Conservation (phyloP, 2,329 filamentous ascomycete species). For the Sphaerulina populicola region DNA sequence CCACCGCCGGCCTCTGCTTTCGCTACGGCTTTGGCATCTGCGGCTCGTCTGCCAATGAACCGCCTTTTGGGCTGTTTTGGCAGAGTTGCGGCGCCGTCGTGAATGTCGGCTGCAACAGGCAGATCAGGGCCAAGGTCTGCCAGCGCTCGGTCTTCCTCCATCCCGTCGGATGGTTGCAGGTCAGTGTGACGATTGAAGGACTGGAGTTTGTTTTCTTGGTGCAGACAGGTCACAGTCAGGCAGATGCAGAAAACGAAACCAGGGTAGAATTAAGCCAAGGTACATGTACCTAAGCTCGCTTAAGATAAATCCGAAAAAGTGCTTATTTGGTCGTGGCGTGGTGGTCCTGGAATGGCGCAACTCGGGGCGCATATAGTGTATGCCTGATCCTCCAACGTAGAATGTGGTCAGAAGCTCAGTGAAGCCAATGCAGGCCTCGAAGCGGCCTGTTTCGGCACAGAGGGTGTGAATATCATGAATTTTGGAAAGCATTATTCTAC, state of each 20-base stretch:
- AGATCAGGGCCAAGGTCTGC: slow-evolving; percentile 60
- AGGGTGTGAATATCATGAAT: not conserved
- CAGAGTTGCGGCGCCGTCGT: slow-evolving; percentile 41
- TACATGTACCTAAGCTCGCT: no score
- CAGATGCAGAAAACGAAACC: not conserved
- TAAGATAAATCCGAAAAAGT: not conserved
- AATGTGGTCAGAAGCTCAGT: not conserved
- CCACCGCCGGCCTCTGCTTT: slow-evolving; percentile 27
- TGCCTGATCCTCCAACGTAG: not conserved
- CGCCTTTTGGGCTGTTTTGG: slow-evolving; percentile 76
- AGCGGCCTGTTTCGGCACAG: no score
- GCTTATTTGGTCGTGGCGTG: not conserved
- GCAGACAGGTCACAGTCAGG: no score
- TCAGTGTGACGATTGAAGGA: no score
- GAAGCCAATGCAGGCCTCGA: no score
- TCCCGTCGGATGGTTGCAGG: slow-evolving; percentile 31
- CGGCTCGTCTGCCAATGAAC: slow-evolving; percentile 77
- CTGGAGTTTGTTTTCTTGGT: no score
- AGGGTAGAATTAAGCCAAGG: no score
- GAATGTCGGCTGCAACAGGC: slow-evolving; percentile 39
- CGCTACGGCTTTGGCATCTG: slow-evolving; percentile 52
- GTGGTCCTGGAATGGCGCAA: not conserved
- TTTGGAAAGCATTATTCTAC: no score
- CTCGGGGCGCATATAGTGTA: not conserved
- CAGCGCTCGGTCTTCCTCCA: slow-evolving; percentile 68